These are phyloP conservation scores for Tilletia indica DNA, from an alignment of 1,284 basidiomycete species.

Conservation along the genomic window DNA sequence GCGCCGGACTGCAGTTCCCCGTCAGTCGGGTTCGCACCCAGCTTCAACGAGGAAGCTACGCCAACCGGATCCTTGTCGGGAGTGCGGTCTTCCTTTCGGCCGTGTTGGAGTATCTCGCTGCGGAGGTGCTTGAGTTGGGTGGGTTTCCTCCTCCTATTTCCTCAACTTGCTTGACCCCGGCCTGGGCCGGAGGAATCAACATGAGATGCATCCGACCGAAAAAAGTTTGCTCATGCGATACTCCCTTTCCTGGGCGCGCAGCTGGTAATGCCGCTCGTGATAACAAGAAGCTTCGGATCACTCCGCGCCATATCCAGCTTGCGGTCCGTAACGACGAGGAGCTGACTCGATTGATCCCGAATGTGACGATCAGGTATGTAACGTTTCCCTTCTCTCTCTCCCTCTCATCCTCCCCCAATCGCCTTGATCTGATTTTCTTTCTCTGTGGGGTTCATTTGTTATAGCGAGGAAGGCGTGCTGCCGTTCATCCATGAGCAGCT, in stretches of 20 bases:
- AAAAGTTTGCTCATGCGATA: not conserved
- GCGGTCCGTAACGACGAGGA: conserved; percentile 96
- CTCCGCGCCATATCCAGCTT: conserved; percentile 84
- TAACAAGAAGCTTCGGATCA: conserved; percentile 73
- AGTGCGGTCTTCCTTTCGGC: conserved; percentile 88
- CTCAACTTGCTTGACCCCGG: no score
- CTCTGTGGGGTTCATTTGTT: not conserved
- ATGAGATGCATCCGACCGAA: no score
- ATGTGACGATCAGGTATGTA: conserved; percentile 69
- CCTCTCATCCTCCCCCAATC: not conserved
- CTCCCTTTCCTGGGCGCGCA: not conserved
- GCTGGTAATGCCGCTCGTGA: conserved; percentile 63
- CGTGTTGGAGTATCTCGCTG: conserved; percentile 84
- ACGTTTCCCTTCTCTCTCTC: conserved; percentile 46
- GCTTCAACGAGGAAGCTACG: conserved; percentile 87
- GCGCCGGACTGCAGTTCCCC: conserved; percentile 66
- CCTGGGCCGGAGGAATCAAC: not conserved
- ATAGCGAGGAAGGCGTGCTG: not conserved
- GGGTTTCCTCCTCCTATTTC: not conserved
- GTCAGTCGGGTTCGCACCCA: conserved; percentile 92
- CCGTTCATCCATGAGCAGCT: conserved; percentile 3
- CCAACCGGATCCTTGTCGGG: conserved; percentile 86
- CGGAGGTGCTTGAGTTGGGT: conserved; percentile 80
- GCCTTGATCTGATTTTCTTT: not conserved
- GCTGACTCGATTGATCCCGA: conserved; percentile 62